Conservation (phyloP, 805 yeast genomes). For the Cephaloascus fragrans region DNA sequence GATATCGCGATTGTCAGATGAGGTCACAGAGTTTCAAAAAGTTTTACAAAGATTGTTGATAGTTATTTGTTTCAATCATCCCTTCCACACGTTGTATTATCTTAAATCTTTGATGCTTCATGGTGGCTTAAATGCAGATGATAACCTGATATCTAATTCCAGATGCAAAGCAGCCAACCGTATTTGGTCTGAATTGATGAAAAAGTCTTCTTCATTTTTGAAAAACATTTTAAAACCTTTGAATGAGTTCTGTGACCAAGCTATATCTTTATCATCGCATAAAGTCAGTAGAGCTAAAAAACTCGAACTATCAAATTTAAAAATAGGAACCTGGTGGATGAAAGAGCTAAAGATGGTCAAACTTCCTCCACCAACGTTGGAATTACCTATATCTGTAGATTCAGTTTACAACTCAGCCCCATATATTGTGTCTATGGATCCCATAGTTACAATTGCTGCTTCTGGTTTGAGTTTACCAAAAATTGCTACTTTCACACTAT, state of each 20-base stretch:
- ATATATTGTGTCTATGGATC: constrained; percentile 32
- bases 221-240: constrained; percentile 29
- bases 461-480: constrained; percentile 89
- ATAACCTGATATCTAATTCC: constrained; percentile 21
- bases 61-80: constrained; percentile 45
- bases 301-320: constrained; percentile 22
- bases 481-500: constrained; percentile 43
- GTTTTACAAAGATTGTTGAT: constrained; percentile 37
- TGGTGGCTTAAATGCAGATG: constrained; percentile 10
- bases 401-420: constrained; percentile 39
- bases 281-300: constrained; percentile 24
- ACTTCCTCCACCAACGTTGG: constrained; percentile 62
- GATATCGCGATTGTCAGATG: constrained; percentile 54
- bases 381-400: constrained; percentile 29
- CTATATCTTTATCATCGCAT: constrained; percentile 40
- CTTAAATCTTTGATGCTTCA: constrained; percentile 48
- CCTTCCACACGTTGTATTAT: constrained; percentile 62
- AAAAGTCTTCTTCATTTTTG: constrained; percentile 12
- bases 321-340: constrained; percentile 51
- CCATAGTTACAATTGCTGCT: constrained; percentile 48
- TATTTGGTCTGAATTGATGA: constrained; percentile 33
- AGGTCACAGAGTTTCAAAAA: constrained; percentile 42
- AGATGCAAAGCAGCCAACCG: constrained; percentile 42
- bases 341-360: constrained; percentile 26
- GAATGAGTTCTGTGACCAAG: constrained; percentile 38